Evolutionary conservation across 495 filamentous ascomycete genomes (phyloP), one percentile per base, ranked within the genome.

Genomic region (Aspergillus panamensis): DNA sequence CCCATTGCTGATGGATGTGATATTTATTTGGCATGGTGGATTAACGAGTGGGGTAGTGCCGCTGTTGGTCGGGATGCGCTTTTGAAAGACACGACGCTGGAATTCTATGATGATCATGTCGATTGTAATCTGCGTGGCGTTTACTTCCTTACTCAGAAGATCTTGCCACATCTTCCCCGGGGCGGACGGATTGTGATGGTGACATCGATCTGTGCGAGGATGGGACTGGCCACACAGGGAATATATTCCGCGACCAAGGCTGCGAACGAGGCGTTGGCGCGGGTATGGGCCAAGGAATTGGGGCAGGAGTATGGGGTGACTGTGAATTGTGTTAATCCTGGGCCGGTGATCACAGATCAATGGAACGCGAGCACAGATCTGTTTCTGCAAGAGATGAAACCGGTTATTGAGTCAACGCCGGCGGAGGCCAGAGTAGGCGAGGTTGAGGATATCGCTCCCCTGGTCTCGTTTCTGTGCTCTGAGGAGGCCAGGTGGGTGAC

Each of bases 41-140:
- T 20, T 19, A 9, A 50, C 25, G 29, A 12, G 29, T 33, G 79
- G 59, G 62, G 53, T 83, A 88, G 59, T 29, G 66, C 62, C 35
- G 66, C 55, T 66, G 63, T 74, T 16, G 61, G 59, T 6, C 58
- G 90, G 3, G 73, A 80, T 50, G 68, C 78, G 17, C 68, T 83
- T 53, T 82, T 73, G 0, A 45, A 73, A 8, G 73, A 79, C 25
- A 68, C 68, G 32, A 72, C 69, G 8, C 58, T 64, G 19, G 68
- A 74, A 17, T 68, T 54, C 39, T 54, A 54, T 20, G 25, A 55
- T 19, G 40, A 35, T 40, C 61, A 64, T 21, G 54, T 64, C 43
- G 54, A 66, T 50, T 55, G 51, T 42, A 68, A 61, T 39, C 51
- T 59, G 47, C 51, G 43, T 47, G 63, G 58, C 14, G 59, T 58